A percentile compares a stretch with the other conserved stretches of the same genome.
These are phyloP conservation scores for Triadica sebifera DNA, from an alignment of 345 rosid species.

Conservation along the genomic window DNA sequence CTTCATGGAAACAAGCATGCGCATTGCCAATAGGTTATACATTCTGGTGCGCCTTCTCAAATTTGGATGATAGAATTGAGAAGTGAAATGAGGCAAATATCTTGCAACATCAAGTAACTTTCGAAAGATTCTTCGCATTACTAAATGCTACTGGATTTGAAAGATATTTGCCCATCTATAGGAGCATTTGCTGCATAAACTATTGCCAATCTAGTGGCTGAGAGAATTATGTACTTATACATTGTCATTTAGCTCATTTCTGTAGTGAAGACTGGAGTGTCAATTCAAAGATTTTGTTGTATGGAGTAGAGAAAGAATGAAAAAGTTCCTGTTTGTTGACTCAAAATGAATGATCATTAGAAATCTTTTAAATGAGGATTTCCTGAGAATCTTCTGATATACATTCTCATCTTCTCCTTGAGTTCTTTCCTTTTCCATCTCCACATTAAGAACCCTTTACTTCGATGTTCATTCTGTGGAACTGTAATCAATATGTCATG, in stretches of 20 bases:
- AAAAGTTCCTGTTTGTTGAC: not conserved
- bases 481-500: not conserved
- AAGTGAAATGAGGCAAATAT: not conserved
- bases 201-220: not conserved
- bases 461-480: not conserved
- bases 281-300: not conserved
- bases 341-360: not conserved
- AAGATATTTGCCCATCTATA: not conserved
- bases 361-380: not conserved
- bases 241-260: constrained; percentile 2
- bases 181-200: not conserved
- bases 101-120: not conserved
- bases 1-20: not conserved
- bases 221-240: not conserved
- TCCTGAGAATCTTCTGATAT: not conserved
- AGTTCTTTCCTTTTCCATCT: not conserved
- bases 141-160: not conserved
- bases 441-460: not conserved
- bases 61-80: not conserved
- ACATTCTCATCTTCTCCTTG: not conserved
- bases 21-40: not conserved
- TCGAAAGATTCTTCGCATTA: not conserved
- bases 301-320: not conserved
- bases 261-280: not conserved
- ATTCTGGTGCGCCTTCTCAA: not conserved